Evolutionary conservation across 1,284 basidiomycete genomes (phyloP), one percentile per base, ranked within the genome.

Genomic region (Cutaneotrichosporon mucoides): DNA sequence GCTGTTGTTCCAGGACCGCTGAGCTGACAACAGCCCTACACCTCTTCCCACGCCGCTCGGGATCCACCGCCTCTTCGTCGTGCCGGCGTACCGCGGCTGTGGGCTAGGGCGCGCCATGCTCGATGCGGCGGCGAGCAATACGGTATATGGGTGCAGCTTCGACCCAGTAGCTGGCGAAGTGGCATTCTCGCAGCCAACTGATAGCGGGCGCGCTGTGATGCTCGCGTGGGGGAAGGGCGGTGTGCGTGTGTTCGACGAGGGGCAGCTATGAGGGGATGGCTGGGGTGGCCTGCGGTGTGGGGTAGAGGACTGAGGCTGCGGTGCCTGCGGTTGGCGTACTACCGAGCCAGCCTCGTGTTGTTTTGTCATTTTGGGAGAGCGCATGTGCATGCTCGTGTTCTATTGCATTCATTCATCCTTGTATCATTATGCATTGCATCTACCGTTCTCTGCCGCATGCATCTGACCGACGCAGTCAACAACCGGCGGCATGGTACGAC

Each of bases 141-240:
- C 73, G 10, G 70, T 81, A 3, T 81, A 81, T 60, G 80, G 78
- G 2, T 74, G 73, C 40, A 61, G 63, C 0, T 74, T 81, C 52
- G 64, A 68, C 37, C 72, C 76, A 0, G 46, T 50, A 0, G 62
- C 59, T 24, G 69, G 68, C 3, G 64, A 76, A 49, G 72, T 80
- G 0, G 81, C 79, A 2, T 81, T 82, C 63, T 77, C 75, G 24
- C 81, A 81, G 63, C 80, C 81, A 10, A 80, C 79, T 2, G 72
- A 74, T 37, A 76, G 74, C 49, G 81, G 81, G 6, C 64, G 73
- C 52, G 63, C 60, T 43, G 68, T 79, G 37, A 80, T 80, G 72
- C 66, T 68, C 56, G 60, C 59, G 15, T 81, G 79, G 80, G 75
- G 77, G 0, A 46, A 43, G 7, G 65, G 71, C 0, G 53, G 48